Conservation (phyloP, 2,329 filamentous ascomycete species). For the Microcera coccophila region DNA sequence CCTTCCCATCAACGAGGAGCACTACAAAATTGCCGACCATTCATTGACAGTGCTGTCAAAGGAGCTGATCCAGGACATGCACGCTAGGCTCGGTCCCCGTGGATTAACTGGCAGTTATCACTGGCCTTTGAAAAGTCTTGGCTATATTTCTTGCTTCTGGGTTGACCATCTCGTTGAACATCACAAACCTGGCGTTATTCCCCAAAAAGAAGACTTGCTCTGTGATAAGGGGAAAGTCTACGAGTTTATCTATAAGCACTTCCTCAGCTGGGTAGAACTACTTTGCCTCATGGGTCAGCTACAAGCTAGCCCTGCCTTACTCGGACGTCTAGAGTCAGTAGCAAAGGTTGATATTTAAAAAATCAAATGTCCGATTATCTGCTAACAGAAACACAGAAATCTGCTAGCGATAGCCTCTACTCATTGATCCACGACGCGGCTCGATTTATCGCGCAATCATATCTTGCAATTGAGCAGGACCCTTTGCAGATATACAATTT, state of each 20-base stretch:
- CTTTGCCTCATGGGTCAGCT: background rate
- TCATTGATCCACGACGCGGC: background rate
- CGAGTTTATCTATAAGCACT: background rate
- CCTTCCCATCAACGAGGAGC: slow-evolving; percentile 18
- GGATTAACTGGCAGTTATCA: slow-evolving; percentile 7
- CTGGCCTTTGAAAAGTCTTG: slow-evolving; percentile 4
- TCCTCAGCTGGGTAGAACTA: background rate
- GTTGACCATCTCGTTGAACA: slow-evolving; percentile 13
- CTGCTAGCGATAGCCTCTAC: no score
- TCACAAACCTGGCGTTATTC: background rate
- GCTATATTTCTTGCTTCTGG: slow-evolving; percentile 25
- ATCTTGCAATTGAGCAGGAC: background rate
- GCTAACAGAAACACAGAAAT: no score
- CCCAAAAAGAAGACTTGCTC: background rate
- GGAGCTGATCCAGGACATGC: slow-evolving; percentile 36
- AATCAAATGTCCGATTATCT: no score
- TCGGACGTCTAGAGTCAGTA: no score
- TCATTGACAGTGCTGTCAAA: slow-evolving; percentile 32
- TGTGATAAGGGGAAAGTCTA: background rate
- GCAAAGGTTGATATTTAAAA: no score
- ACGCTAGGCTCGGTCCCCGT: slow-evolving; percentile 8
- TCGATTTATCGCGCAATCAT: background rate
- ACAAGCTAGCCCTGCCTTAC: background rate
- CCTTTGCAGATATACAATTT: background rate
- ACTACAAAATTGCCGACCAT: slow-evolving; percentile 30